Evolutionary conservation across 306 rosid species (phyloP), one percentile per base, ranked within the genome.

Genomic region (Lathyrus aphaca): DNA sequence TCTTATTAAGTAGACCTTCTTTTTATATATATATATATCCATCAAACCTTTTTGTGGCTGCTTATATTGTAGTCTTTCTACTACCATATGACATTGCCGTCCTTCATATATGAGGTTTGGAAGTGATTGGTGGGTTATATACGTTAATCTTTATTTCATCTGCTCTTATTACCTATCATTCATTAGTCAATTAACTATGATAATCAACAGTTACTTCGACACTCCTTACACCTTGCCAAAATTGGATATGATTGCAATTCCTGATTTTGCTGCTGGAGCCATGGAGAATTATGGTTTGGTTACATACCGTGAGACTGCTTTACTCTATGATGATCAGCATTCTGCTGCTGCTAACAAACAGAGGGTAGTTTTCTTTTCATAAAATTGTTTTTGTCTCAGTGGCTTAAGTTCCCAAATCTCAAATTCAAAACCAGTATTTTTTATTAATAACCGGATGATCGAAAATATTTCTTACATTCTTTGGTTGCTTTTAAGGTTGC

Each of bases 241-340:
- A 79, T 74, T 94, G 85, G 98, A 94, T 79, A 88, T 94, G 98
- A 66, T 89, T 75, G 97, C 98, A 15, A 90, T 94, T 64, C 98
- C 98, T 73, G 97, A 90, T 84, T 94, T 94, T 80, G 88, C 98
- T 79, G 87, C 91, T 81, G 97, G 97, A 40, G 98, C 98, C 69
- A 93, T 93, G 98, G 98, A 93, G 82, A 93, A 93, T 74, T 93
- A 93, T 83, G 98, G 98, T 64, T 81, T 93, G 75, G 94, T 93
- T 72, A 93, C 98, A 60, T 90, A 86, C 72, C 88, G 94, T 51
- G 98, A 93, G 87, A 86, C 94, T 55, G 97, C 87, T 83, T 85
- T 93, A 76, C 97, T 93, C 80, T 93, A 80, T 77, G 98, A 93
- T 68, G 97, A 90, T 17, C 91, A 81, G 61, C 84, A 86, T 79